Evolutionary conservation across 306 rosid species (phyloP), one percentile per base, ranked within the genome.

Genomic region (Cucurbita ficifolia): DNA sequence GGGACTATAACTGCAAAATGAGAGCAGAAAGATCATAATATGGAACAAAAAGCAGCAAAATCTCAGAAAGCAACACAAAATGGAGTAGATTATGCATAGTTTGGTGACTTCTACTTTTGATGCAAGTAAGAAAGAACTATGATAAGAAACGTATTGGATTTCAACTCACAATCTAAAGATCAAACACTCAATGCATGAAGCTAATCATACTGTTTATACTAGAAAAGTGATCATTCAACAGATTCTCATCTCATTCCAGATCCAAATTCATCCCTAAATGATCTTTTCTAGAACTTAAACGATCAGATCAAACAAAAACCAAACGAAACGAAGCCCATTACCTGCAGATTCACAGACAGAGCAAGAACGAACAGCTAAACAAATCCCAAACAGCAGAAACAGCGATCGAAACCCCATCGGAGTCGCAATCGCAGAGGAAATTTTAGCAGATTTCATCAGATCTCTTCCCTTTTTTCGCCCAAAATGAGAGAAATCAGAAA

Each of bases 281-380:
- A 77, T 38, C 49, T 16, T 29, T 21, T 24, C 8, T 18, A 19
- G 38, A 48, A 8, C 52, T 7, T 65, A 54, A 17, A 43, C n/a
- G 43, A 21, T 64, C 46, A 43, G 78, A 78, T 76, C 82, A 78
- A 43, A 43, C 70, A 57, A 48, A 70, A 45, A 16, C 7, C 64
- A 75, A 4, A 36, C 1, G 49, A 38, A 10, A 74, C 17, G 72
- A 81, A 79, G 68, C 79, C 42, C 79, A 81, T 73, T 88, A 93
- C 98, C 97, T 90, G 88, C 78, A 84, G 83, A 78, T 83, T 77
- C 90, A 83, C 71, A 81, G 79, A 81, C 72, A 69, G 83, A 82
- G 43, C 78, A 77, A 64, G 60, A 78, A 69, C 79, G 39, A 76
- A 81, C 40, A 43, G 80, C 76, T 36, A 87, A 83, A 76, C 84